Evolutionary conservation across 495 filamentous ascomycete species (phyloP).

Genomic region (Hypoxylon crocopeplum): DNA sequence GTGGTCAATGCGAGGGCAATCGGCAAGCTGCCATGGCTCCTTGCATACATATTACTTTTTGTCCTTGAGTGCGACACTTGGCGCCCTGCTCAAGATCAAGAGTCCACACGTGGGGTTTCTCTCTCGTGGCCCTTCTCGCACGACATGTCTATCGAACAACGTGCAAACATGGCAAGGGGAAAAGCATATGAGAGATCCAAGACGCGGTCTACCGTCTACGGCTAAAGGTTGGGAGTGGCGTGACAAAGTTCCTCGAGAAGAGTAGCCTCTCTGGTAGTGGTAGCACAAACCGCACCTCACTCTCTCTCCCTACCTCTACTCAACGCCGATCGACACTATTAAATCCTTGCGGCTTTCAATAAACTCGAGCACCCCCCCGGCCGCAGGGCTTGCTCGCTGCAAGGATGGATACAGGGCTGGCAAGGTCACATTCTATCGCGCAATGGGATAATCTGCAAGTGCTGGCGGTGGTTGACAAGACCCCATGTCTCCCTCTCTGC

Average conservation of each 20-base stretch:
- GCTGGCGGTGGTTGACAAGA: conserved; percentile 33
- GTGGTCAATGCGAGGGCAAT: conserved; percentile 40
- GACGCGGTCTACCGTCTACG: conserved; percentile 6
- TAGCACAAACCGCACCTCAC: conserved; percentile 25
- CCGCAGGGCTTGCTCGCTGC: conserved; percentile 34
- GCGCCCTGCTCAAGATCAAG: conserved; percentile 18
- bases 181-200: background rate
- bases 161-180: conserved; percentile 23
- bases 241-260: conserved; percentile 26
- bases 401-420: conserved; percentile 41
- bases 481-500: conserved; percentile 21
- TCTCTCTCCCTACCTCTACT: conserved; percentile 15
- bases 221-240: conserved; percentile 21
- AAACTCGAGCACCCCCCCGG: conserved; percentile 32
- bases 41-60: conserved; percentile 40
- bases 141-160: conserved; percentile 36
- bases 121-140: conserved; percentile 29
- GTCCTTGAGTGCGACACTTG: conserved; percentile 28
- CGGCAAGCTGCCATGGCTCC: conserved; percentile 40
- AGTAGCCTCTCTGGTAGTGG: conserved; percentile 18
- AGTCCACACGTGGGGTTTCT: conserved; percentile 34
- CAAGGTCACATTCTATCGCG: conserved; percentile 30
- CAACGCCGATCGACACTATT: conserved; percentile 36
- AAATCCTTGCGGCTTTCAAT: conserved; percentile 41
- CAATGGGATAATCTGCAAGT: conserved; percentile 38